A percentile compares a stretch with the other conserved stretches of the same genome.
Evolutionary conservation across 2,329 filamentous ascomycete genomes (phyloP).

Genomic region (Colletotrichum sansevieriae): DNA sequence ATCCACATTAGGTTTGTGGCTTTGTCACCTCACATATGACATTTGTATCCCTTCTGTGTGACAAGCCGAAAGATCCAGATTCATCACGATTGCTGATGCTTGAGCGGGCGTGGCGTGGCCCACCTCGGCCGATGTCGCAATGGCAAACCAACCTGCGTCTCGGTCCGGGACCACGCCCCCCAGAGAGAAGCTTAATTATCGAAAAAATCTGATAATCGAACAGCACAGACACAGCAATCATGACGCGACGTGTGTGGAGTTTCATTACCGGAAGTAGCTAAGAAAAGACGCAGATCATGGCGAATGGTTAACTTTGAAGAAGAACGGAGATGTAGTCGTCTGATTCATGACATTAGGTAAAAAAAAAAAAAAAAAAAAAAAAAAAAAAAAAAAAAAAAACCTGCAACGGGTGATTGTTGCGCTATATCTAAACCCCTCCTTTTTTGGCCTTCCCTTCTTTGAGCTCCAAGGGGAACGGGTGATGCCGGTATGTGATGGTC

Average conservation of each 20-base stretch:
- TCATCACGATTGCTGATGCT: neutral
- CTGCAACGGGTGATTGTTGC: constrained; percentile 32
- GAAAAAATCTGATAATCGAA: constrained; percentile 22
- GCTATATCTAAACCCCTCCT: constrained; percentile 38
- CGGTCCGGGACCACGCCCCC: neutral
- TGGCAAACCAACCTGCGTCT: neutral
- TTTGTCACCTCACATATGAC: too few relatives aligned
- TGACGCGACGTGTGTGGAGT: constrained; percentile 14
- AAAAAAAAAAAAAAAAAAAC: constrained; percentile 38
- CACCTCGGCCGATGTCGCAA: constrained; percentile 29
- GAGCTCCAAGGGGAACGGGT: neutral
- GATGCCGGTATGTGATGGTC: constrained; percentile 3
- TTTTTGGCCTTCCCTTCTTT: constrained; percentile 5
- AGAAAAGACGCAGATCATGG: constrained; percentile 32
- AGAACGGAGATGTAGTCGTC: constrained; percentile 15
- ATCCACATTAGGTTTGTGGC: neutral
- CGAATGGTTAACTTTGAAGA: constrained; percentile 14
- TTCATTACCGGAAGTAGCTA: neutral
- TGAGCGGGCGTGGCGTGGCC: neutral
- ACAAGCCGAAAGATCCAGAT: too few relatives aligned
- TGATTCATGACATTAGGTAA: constrained; percentile 40
- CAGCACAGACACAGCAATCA: constrained; percentile 16
- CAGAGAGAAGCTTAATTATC: constrained; percentile 1
- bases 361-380: constrained; percentile 38
- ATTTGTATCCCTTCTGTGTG: too few relatives aligned